Evolutionary conservation across 2,329 filamentous ascomycete genomes (phyloP), one percentile per base, ranked within the genome.

Genomic region (Ophiosphaerella narmari): DNA sequence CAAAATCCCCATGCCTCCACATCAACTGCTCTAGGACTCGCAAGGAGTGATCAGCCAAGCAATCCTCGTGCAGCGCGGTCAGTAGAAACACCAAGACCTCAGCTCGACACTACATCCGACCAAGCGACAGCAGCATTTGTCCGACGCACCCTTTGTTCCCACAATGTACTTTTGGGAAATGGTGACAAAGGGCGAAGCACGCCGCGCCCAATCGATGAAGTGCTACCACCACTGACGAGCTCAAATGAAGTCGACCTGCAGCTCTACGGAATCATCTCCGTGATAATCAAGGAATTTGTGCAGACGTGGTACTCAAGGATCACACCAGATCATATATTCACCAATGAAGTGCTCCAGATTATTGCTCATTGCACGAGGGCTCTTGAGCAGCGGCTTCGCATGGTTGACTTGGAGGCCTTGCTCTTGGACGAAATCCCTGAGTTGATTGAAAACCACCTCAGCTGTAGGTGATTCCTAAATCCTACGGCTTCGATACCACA

Each of bases 221-320:
- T 96, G 37, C 79, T 99, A 39, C 94, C 93, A 51, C 91, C 92
- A 34, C 80, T 99, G 66, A 97, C 93, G 41, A 96, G 91, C 77
- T 91, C 91, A 43, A 96, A 96, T 72, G 91, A 95, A 62, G 85
- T 97, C 52, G 94, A 99, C 73, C 78, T 95, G 48, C 89, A 99
- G 75, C 82, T 99, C 4, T 99, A 97, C 71, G 93, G 90, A 24
- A 83, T 97, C 52, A 86, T 99, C 53, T 89, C 94, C 44, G 88
- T 97, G 51, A 86, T 97, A 54, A 80, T 97, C 63, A 86, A 89
- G 66, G 91, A 97, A 58, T 96, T 91, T 71, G 89, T 99, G 33
- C 87, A 94, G 72, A 86, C 85, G 29, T 99, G 94, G 94, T 99
- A 99, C 77, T 82, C 80, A 58, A 93, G 88, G 72, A 94, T 99